Percentiles rank a stretch among this genome's conserved stretches.
Evolutionary conservation across 192 early-diverging fungal species (phyloP).

Genomic region (Neocallimastix lanati): DNA sequence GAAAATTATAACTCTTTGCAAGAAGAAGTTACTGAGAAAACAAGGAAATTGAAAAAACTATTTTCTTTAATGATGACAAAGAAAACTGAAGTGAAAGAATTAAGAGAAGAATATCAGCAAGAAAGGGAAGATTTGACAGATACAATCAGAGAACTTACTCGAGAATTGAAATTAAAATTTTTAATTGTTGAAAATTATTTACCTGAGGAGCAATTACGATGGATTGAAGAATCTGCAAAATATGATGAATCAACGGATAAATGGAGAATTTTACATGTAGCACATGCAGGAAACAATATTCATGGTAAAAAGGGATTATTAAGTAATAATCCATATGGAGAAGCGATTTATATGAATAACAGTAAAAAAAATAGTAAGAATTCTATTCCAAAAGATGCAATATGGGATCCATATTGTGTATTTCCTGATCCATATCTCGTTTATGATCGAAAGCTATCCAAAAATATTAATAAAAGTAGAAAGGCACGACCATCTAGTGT

Average conservation of each 20-base stretch:
- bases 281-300: conserved; percentile 39
- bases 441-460: conserved; percentile 17
- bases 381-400: background rate
- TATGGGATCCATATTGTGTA: conserved; percentile 31
- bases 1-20: conserved; percentile 36
- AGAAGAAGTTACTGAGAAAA: conserved; percentile 41
- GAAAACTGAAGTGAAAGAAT: conserved; percentile 36
- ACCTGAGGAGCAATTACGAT: conserved; percentile 21
- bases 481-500: background rate
- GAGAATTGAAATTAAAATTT: conserved; percentile 30
- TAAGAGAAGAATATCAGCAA: conserved; percentile 35
- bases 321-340: background rate
- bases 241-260: conserved; percentile 37
- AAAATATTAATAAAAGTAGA: conserved; percentile 2
- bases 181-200: conserved; percentile 29
- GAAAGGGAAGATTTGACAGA: conserved; percentile 40
- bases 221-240: conserved; percentile 26
- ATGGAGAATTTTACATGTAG: conserved; percentile 30
- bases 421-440: conserved; percentile 34
- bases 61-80: conserved; percentile 22
- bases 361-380: background rate
- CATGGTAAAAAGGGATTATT: conserved; percentile 16
- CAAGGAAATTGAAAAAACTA: conserved; percentile 32
- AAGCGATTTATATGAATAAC: background rate
- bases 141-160: conserved; percentile 30